Percentiles rank a stretch among this genome's conserved stretches.
These are phyloP conservation scores for Leccinum broughii DNA, from an alignment of 768 basidiomycete genomes.

Conservation along the genomic window DNA sequence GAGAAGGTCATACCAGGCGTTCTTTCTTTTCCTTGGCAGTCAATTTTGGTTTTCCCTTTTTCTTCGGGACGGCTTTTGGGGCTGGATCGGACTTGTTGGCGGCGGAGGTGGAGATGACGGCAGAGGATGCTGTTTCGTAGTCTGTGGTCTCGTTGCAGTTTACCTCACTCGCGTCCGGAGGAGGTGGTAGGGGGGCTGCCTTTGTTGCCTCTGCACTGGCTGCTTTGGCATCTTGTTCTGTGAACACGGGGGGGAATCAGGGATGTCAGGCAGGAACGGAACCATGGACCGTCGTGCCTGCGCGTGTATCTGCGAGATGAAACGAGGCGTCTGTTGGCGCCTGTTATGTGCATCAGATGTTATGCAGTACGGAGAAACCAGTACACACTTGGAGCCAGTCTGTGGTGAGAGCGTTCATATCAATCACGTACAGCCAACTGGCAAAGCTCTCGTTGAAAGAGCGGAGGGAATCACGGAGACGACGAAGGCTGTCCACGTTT, in stretches of 20 bases:
- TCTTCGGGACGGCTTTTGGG: constrained; percentile 42
- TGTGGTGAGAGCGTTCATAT: constrained; percentile 92
- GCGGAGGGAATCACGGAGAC: constrained; percentile 71
- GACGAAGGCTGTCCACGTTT: constrained; percentile 70
- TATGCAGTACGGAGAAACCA: neutral
- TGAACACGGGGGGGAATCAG: neutral
- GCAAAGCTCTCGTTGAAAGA: constrained; percentile 94
- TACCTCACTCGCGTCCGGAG: constrained; percentile 3
- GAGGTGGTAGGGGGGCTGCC: constrained; percentile 35
- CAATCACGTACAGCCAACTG: constrained; percentile 87
- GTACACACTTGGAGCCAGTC: constrained; percentile 81
- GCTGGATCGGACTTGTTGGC: constrained; percentile 9
- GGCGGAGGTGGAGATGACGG: no score
- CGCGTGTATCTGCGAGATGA: constrained; percentile 42
- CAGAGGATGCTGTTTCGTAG: no score
- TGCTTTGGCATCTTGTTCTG: constrained; percentile 58
- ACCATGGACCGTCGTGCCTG: constrained; percentile 44
- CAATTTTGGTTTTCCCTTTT: constrained; percentile 66
- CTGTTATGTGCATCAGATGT: constrained; percentile 32
- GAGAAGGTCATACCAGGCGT: constrained; percentile 52
- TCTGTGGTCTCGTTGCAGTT: no score
- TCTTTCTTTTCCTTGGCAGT: constrained; percentile 84
- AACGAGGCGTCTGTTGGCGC: constrained; percentile 64
- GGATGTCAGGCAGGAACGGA: neutral
- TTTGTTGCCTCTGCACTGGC: constrained; percentile 52